Percentiles rank a stretch among this genome's conserved stretches.
These are phyloP conservation scores for Pythium phragmitis DNA, from an alignment of 352 stramenopile genomes.

Conservation along the genomic window DNA sequence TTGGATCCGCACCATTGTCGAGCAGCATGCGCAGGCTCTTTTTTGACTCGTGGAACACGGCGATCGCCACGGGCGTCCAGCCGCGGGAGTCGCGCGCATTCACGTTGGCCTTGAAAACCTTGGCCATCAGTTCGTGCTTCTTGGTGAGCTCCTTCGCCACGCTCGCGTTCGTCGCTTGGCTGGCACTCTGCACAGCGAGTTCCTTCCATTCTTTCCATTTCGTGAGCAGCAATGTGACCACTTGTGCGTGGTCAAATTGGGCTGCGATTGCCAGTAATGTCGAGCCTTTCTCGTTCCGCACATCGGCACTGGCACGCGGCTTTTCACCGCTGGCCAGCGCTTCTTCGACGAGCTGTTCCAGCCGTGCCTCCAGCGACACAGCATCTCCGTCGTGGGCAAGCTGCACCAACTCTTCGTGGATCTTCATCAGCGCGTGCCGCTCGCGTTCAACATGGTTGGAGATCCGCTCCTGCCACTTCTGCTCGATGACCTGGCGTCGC, in stretches of 20 bases:
- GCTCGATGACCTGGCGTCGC: conserved; percentile 62
- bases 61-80: conserved; percentile 84
- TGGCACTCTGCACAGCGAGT: conserved; percentile 15
- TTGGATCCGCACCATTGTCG: conserved; percentile 76
- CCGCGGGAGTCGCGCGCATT: conserved; percentile 79
- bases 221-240: conserved; percentile 57
- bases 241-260: conserved; percentile 63
- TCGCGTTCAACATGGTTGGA: conserved; percentile 85
- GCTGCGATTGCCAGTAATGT: conserved; percentile 74
- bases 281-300: conserved; percentile 76
- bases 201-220: conserved; percentile 52
- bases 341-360: conserved; percentile 79
- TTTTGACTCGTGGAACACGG: conserved; percentile 88
- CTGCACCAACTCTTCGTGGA: conserved; percentile 77
- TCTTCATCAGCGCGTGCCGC: conserved; percentile 74
- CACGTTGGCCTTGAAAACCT: conserved; percentile 63
- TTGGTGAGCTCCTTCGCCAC: conserved; percentile 22
- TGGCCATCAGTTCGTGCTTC: conserved; percentile 36
- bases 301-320: conserved; percentile 64
- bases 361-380: conserved; percentile 43
- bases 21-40: conserved; percentile 65
- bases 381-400: conserved; percentile 45
- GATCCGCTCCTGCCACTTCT: conserved; percentile 84
- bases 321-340: conserved; percentile 53
- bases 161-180: conserved; percentile 20